Base-by-base conservation (phyloP, 371 early-diverging fungal genomes). In the Mortierella sp. region DNA sequence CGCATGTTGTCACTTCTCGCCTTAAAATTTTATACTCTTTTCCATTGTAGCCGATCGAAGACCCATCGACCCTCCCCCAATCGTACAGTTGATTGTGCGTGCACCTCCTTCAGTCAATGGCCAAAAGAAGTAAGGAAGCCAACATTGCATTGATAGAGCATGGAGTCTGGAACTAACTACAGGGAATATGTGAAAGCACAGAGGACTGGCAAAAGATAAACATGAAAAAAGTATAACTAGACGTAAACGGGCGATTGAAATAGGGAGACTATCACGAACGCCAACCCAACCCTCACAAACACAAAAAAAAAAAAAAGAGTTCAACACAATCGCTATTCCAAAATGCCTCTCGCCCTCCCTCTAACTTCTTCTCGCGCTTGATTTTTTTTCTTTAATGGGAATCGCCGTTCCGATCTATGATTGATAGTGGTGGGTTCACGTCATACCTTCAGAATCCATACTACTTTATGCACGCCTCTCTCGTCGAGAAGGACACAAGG, bases 41-140 rank as follows among this genome's bases (percentile, higher is more conserved):
- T 4, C 35, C 32, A 48, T 38, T 16, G 46, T 49, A 85, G 86
- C 86, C 78, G 99, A 98, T 84, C 90, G 99, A 77, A 84, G 98
- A 71, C 99, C 99, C 18, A 94, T 98, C 18, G 98, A 98, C 84
- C 99, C 99, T 56, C 98, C 98, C 48, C 98, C 98, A 2, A 95
- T 98, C 79, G 95, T 98, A 48, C 96, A 96, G 84, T 88, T 96
- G 3, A 86, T 90, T 70, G 94, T 95, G 70, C 76, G 76, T 24
- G 70, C 75, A 3, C 81, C 84, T 51, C 77, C 80, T 6, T 74
- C 80, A 18, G 24, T 18, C 27, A 73, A 70, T 1, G 71, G 75
- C 48, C 48, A 48, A 43, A 78, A 76, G 76, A 79, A 68, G 82
- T 79, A 75, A 74, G 76, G 11, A 41, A 21, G 24, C 38, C 2